Evolutionary conservation across 2,329 filamentous ascomycete species (phyloP).

Genomic region (Xylariomycetidae sp.): DNA sequence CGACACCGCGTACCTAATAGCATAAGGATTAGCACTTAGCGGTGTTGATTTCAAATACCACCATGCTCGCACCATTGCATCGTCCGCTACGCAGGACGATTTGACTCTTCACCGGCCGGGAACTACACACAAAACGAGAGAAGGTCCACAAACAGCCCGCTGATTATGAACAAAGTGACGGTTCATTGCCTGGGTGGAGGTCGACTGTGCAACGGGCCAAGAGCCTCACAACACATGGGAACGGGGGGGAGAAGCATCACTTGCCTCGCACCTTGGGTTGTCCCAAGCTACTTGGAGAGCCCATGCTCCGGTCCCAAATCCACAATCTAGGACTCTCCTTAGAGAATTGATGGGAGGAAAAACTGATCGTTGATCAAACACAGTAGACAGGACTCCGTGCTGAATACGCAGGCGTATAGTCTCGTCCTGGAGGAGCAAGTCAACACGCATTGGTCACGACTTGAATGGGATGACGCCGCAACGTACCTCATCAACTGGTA

Average conservation of each 20-base stretch:
- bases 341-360: conserved; percentile 61
- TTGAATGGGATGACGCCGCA: conserved; percentile 9
- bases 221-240: too few relatives aligned
- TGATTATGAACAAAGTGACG: too few relatives aligned
- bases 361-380: conserved; percentile 64
- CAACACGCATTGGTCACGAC: too few relatives aligned
- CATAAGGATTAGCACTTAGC: conserved; percentile 9
- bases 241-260: too few relatives aligned
- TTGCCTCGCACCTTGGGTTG: conserved; percentile 60
- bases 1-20: conserved; percentile 62
- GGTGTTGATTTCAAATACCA: too few relatives aligned
- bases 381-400: conserved; percentile 56
- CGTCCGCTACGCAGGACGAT: too few relatives aligned
- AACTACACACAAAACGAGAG: too few relatives aligned
- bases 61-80: too few relatives aligned
- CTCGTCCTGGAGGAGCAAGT: conserved; percentile 58
- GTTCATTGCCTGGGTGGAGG: too few relatives aligned
- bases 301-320: conserved; percentile 68
- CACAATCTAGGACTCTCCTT: conserved; percentile 64
- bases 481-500: conserved; percentile 64
- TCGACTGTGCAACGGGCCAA: too few relatives aligned
- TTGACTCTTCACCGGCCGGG: too few relatives aligned
- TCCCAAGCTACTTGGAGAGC: conserved; percentile 62
- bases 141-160: too few relatives aligned
- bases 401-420: conserved; percentile 59